phyloP scores from a whole-genome alignment of 2,329 filamentous ascomycete species.

The Penicillium freii region DNA sequence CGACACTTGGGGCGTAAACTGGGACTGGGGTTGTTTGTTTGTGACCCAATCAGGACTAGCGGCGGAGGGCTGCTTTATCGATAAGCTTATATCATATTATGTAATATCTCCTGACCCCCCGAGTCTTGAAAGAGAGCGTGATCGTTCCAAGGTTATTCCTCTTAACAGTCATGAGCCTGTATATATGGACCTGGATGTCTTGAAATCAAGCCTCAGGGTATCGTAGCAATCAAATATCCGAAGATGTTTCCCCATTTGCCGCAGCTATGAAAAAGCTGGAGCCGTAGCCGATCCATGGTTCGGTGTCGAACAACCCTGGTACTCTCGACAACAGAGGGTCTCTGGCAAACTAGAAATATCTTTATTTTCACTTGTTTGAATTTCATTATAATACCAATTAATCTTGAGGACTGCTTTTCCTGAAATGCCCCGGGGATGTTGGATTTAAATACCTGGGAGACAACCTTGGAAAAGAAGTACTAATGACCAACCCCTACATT shows the following conservation, averaged over 20 bases:
- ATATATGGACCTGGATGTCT: not conserved
- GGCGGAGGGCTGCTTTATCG: slow-evolving; percentile 34
- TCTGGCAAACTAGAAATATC: not conserved
- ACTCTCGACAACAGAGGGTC: not conserved
- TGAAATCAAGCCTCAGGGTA: not conserved
- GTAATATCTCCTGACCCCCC: not conserved
- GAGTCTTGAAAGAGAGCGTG: not conserved
- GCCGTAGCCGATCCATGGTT: slow-evolving; percentile 9
- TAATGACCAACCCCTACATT: not conserved
- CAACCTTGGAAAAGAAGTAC: not conserved
- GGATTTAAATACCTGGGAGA: too few species aligned
- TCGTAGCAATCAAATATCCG: not conserved
- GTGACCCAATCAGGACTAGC: slow-evolving; percentile 38
- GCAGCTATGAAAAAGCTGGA: not conserved
- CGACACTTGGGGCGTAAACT: slow-evolving; percentile 8
- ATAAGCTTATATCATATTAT: slow-evolving; percentile 41
- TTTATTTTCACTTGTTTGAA: not conserved
- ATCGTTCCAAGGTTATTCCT: not conserved
- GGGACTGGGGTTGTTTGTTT: slow-evolving; percentile 39
- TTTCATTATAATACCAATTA: too few species aligned
- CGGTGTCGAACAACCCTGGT: not conserved
- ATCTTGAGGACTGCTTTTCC: not conserved
- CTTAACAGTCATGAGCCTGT: not conserved
- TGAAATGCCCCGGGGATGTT: too few species aligned
- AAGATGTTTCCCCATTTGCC: too few species aligned